Evolutionary conservation across 2,329 filamentous ascomycete genomes (phyloP), one percentile per base, ranked within the genome.

Genomic region (Penicillium sp.): DNA sequence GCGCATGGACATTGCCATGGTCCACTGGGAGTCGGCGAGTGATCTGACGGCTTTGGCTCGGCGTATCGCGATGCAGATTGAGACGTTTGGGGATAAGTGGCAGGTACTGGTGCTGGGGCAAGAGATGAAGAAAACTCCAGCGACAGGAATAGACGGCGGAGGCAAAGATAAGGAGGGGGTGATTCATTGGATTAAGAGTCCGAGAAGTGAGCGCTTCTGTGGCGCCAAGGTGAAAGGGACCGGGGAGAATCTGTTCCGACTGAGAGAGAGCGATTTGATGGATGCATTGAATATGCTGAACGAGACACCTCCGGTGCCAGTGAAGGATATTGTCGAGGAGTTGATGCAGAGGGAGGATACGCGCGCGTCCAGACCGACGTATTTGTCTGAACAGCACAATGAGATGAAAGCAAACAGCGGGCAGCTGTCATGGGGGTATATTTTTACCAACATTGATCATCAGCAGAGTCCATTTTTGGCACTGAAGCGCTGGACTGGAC

Each of bases 401-500:
- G 36, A 38, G 24, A 38, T 38, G 36, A 13, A 38, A 25, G n/a
- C 24, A n/a, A 38, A 38, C n/a, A 25, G n/a, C 36, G 36, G 24
- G n/a, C 36, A 38, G n/a, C 43, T 45, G 3, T 39, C 43, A 1
- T 45, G 29, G 29, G 43, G 43, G 0, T 39, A 28, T 11, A 45
- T 45, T 13, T 36, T 45, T 24, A 45, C 43, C 11, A 29, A 27
- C 11, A 35, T 45, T 1, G 34, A 39, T 12, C 43, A 45, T 13
- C 13, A 39, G 9, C 11, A 29, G 12, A 39, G 33, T 12, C 43
- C 43, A 13, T 45, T 45, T 13, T 27, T 45, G 34, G 37, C 34
- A 11, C 27, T 39, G 35, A 38, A 28, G 43, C 35, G 28, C 24
- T 45, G 43, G 43, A 45, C 43, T 9, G 49, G 37, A 38, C 26